Conservation (phyloP, 257 asterid species). For the Lantana camara region DNA sequence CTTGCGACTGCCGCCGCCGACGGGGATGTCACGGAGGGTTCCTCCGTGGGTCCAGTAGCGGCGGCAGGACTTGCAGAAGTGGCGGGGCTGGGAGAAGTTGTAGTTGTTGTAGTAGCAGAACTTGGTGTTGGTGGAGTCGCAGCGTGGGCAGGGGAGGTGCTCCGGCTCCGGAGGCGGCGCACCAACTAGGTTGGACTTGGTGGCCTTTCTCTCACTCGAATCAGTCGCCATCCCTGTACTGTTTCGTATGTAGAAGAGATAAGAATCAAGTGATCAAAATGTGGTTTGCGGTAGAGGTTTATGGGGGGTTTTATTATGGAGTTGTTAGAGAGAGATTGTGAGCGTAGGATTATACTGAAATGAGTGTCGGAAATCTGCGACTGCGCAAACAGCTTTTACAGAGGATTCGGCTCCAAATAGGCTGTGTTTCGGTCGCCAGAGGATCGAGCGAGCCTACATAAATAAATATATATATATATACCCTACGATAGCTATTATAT, state of each 20-base stretch:
- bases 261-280: neutral
- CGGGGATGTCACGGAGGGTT: conserved; percentile 86
- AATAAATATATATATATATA: no score
- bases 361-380: conserved; percentile 48
- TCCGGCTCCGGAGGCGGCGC: conserved; percentile 86
- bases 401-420: conserved; percentile 27
- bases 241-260: neutral
- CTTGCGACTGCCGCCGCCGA: conserved; percentile 93
- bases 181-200: conserved; percentile 41
- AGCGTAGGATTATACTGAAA: conserved; percentile 27
- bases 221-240: conserved; percentile 53
- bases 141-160: conserved; percentile 93
- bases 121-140: conserved; percentile 90
- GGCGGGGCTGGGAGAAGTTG: conserved; percentile 93
- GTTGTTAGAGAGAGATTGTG: conserved; percentile 37
- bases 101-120: conserved; percentile 97
- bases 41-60: conserved; percentile 99
- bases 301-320: conserved; percentile 25
- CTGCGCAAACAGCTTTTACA: conserved; percentile 67
- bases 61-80: conserved; percentile 94
- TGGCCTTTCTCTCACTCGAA: conserved; percentile 41
- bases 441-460: no score
- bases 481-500: no score
- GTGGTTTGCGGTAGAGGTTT: no score
- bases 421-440: conserved; percentile 48